A percentile compares a stretch with the other conserved stretches of the same genome.
Evolutionary conservation across 345 rosid species (phyloP).

Genomic region (Populus ilicifolia): DNA sequence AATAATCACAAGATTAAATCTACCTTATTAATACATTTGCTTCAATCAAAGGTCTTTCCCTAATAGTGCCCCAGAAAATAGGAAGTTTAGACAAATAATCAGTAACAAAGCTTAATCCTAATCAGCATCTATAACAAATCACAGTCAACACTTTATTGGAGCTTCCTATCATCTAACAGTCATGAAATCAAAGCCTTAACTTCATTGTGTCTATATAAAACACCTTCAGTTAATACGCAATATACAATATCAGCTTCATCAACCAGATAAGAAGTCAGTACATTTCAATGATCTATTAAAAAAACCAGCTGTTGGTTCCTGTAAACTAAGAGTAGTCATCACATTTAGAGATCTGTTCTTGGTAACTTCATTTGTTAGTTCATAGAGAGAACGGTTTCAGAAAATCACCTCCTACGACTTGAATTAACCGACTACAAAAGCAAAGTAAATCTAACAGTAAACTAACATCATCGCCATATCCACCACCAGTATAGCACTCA

Average conservation of each 20-base stretch:
- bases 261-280: neutral
- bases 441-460: neutral
- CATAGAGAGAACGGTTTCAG: neutral
- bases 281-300: neutral
- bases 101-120: neutral
- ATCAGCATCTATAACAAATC: neutral
- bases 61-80: too few species aligned
- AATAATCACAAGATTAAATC: neutral
- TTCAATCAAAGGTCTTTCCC: neutral
- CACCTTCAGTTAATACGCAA: too few species aligned
- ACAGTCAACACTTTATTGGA: neutral
- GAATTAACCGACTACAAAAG: neutral
- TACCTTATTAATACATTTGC: neutral
- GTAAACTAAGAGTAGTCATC: neutral
- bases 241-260: neutral
- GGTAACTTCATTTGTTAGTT: neutral
- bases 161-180: neutral
- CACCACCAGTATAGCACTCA: slow-evolving; percentile 66
- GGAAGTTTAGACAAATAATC: neutral
- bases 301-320: neutral
- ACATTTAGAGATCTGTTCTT: neutral
- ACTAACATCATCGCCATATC: slow-evolving; percentile 59
- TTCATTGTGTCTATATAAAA: neutral
- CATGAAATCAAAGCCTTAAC: neutral
- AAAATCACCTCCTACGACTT: neutral